Percentiles rank a stretch among this genome's conserved stretches.
Conservation (phyloP, 106 monocot genomes). For the Amphibolis antarctica region DNA sequence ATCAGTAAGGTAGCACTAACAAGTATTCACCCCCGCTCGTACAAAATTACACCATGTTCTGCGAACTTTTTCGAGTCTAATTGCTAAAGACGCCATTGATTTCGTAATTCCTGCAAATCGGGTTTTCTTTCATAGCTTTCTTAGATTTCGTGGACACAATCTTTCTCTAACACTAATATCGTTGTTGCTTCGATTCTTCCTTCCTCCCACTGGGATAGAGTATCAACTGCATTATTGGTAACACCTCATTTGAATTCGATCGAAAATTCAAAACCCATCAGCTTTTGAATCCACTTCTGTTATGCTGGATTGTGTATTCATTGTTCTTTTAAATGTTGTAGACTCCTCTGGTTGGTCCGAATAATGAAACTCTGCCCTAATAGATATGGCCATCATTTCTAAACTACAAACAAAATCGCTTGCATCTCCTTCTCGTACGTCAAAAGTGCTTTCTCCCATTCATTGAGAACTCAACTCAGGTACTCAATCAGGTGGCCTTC, state of each 20-base stretch:
- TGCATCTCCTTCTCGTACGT: constrained; percentile 3
- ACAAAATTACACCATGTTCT: not conserved
- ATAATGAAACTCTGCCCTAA: not conserved
- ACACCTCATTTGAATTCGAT: not conserved
- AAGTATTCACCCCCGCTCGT: not conserved
- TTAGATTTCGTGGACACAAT: not conserved
- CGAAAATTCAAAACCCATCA: constrained; percentile 2
- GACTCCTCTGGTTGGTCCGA: not conserved
- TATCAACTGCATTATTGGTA: not conserved
- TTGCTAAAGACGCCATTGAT: not conserved
- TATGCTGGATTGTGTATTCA: not conserved
- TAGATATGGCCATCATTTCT: constrained; percentile 1
- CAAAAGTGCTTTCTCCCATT: not conserved
- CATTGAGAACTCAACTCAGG: not conserved
- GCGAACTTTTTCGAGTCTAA: not conserved
- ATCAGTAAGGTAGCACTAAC: not conserved
- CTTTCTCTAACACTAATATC: no score
- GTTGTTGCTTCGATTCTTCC: not conserved
- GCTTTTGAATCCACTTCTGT: not conserved
- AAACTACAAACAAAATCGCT: not conserved
- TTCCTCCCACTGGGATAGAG: not conserved
- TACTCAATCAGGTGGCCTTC: not conserved
- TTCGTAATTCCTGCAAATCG: not conserved
- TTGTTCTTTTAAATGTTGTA: not conserved
- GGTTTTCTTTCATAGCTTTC: not conserved